phyloP scores from a whole-genome alignment of 169 alveolate genomes.

The Plasmodium gallinaceum region DNA sequence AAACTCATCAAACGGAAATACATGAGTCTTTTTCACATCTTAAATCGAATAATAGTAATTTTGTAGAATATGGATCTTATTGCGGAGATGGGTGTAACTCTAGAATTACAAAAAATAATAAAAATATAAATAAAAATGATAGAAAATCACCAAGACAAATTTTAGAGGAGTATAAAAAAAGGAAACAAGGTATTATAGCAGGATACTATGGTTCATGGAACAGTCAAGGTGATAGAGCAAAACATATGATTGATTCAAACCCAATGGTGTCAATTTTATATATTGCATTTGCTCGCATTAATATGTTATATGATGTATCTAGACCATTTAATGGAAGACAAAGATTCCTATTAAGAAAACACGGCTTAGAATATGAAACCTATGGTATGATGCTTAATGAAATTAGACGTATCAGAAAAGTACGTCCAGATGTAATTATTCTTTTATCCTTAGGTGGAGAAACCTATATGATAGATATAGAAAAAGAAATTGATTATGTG shows the following conservation, averaged over 20 bases:
- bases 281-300: conserved; percentile 60
- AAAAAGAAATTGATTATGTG: conserved; percentile 50
- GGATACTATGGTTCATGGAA: conserved; percentile 59
- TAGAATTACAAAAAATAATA: conserved; percentile 12
- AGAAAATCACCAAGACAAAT: conserved; percentile 62
- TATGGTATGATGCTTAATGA: conserved; percentile 55
- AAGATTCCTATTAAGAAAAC: conserved; percentile 32
- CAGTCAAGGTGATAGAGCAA: conserved; percentile 65
- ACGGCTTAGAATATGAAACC: conserved; percentile 61
- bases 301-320: conserved; percentile 51
- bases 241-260: conserved; percentile 38
- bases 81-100: conserved; percentile 5
- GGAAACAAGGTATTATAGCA: conserved; percentile 38
- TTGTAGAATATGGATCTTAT: conserved; percentile 24
- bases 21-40: conserved; percentile 7
- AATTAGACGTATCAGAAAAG: conserved; percentile 60
- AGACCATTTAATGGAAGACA: conserved; percentile 55
- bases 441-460: conserved; percentile 69
- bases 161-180: conserved; percentile 53
- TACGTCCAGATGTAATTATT: conserved; percentile 52
- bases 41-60: conserved; percentile 4
- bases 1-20: not conserved
- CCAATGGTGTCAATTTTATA: conserved; percentile 36
- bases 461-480: conserved; percentile 54
- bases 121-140: not conserved